Conservation (phyloP, 2,329 filamentous ascomycete species). For the Xylariales sp. region DNA sequence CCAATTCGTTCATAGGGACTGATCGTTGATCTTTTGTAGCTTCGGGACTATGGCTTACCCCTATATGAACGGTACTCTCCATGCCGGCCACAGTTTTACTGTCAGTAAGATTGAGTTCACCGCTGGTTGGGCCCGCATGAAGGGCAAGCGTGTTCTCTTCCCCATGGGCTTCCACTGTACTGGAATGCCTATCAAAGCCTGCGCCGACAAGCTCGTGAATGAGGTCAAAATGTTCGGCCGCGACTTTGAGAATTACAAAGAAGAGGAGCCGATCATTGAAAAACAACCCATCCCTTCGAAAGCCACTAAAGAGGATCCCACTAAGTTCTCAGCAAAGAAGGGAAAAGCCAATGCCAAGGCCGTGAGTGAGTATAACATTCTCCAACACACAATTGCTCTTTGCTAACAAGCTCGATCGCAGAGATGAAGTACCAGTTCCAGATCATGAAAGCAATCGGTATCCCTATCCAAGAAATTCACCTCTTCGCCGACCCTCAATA, state of each 20-base stretch:
- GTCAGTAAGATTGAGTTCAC: conserved; percentile 91
- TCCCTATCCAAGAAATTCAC: conserved; percentile 84
- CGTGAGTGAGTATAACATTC: no score
- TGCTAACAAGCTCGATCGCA: no score
- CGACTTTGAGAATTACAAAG: conserved; percentile 74
- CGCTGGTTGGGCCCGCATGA: conserved; percentile 81
- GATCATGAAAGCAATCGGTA: conserved; percentile 88
- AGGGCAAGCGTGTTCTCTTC: conserved; percentile 81
- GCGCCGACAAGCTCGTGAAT: conserved; percentile 86
- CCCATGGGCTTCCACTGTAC: conserved; percentile 95
- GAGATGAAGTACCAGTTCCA: conserved; percentile 95
- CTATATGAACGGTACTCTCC: conserved; percentile 71
- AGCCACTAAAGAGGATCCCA: conserved; percentile 62
- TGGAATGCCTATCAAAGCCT: conserved; percentile 97
- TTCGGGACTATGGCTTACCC: conserved; percentile 41
- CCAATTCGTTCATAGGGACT: no score
- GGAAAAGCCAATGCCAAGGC: conserved; percentile 87
- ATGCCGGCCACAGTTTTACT: conserved; percentile 90
- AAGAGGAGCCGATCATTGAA: conserved; percentile 44
- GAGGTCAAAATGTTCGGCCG: conserved; percentile 87
- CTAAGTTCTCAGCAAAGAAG: conserved; percentile 91
- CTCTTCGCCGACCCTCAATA: conserved; percentile 86
- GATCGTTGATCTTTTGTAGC: no score
- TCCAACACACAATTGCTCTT: no score
- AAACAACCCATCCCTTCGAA: conserved; percentile 56